A percentile compares a stretch with the other conserved stretches of the same genome.
These are phyloP conservation scores for Plenodomus biglobosus DNA, from an alignment of 2,329 filamentous ascomycete genomes.

Conservation along the genomic window DNA sequence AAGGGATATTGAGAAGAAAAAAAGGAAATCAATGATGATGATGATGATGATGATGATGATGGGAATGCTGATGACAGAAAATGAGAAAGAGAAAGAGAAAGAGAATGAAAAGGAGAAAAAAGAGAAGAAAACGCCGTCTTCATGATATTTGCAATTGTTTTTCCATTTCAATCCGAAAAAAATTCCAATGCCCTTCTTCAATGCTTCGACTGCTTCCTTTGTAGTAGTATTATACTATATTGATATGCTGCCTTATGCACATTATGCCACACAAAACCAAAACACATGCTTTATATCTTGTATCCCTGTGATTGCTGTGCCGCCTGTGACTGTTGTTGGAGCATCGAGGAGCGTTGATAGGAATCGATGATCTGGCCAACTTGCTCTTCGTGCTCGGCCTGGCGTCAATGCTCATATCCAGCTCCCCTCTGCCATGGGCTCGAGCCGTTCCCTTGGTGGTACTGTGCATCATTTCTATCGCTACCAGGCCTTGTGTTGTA, in stretches of 20 bases:
- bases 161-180: not conserved
- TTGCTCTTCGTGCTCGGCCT: conserved; percentile 42
- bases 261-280: no score
- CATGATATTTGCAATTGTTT: not conserved
- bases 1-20: not conserved
- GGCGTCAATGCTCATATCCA: conserved; percentile 61
- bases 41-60: not conserved
- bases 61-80: not conserved
- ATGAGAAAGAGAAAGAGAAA: not conserved
- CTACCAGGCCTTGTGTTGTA: conserved; percentile 42
- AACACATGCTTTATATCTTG: conserved; percentile 19
- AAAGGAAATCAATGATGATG: not conserved
- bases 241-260: not conserved
- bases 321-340: conserved; percentile 12
- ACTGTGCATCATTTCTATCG: conserved; percentile 37
- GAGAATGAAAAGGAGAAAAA: not conserved
- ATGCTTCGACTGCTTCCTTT: not conserved
- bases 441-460: conserved; percentile 55
- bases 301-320: conserved; percentile 10
- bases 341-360: conserved; percentile 37
- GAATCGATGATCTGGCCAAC: conserved; percentile 41
- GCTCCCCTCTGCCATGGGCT: conserved; percentile 68
- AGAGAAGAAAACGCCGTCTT: not conserved
- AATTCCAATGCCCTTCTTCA: no score
- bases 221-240: not conserved